A percentile compares a stretch with the other conserved stretches of the same genome.
Evolutionary conservation across 805 yeast genomes (phyloP).

Genomic region (Kuraishia hungarica): DNA sequence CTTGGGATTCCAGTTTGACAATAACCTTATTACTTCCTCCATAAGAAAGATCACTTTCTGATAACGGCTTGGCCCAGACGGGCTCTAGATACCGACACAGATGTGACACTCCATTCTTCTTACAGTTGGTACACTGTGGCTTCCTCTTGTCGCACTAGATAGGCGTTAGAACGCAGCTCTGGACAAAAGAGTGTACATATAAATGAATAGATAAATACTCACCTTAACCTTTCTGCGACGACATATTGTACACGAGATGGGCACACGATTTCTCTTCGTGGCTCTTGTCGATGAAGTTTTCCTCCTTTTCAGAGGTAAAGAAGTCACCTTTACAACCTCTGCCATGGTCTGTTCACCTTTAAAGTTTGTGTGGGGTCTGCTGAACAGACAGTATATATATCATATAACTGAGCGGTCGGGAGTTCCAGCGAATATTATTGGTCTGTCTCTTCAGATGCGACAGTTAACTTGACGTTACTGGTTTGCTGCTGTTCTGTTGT

Average conservation of each 20-base stretch:
- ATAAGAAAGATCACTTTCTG: slow-evolving; percentile 8
- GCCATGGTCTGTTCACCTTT: neutral
- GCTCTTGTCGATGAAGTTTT: neutral
- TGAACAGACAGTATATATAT: no score
- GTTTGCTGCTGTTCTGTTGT: no score
- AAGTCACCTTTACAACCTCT: neutral
- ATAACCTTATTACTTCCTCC: neutral
- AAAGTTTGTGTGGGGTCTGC: no score
- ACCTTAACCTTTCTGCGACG: slow-evolving; percentile 28
- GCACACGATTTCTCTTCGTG: slow-evolving; percentile 28
- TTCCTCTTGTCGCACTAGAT: slow-evolving; percentile 30
- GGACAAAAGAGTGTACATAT: neutral
- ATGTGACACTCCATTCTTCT: slow-evolving; percentile 49
- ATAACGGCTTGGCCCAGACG: slow-evolving; percentile 44
- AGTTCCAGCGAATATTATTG: neutral
- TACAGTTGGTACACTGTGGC: slow-evolving; percentile 50
- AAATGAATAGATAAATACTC: slow-evolving; percentile 1
- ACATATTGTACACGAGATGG: slow-evolving; percentile 30
- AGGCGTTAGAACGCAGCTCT: neutral
- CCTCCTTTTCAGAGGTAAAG: neutral
- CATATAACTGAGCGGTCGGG: neutral
- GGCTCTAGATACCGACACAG: slow-evolving; percentile 51
- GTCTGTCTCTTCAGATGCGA: no score
- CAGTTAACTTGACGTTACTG: no score
- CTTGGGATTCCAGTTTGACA: neutral